A percentile compares a stretch with the other conserved stretches of the same genome.
Evolutionary conservation across 495 filamentous ascomycete genomes (phyloP).

Genomic region (Penicillium bovifimosum): DNA sequence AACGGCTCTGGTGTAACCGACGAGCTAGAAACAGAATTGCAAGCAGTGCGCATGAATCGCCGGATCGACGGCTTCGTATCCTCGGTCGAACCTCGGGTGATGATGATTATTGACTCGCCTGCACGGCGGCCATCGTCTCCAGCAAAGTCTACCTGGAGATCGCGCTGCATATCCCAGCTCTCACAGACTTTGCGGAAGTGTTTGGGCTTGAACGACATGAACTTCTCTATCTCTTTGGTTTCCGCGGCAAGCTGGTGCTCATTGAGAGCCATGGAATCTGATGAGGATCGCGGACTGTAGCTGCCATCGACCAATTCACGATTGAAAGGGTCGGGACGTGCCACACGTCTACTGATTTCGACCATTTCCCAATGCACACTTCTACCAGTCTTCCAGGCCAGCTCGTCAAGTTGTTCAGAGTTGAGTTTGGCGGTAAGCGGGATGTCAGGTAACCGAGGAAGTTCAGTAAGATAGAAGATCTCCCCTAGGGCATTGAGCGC

Average conservation of each 20-base stretch:
- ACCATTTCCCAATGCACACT: constrained; percentile 74
- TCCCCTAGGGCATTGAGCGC: constrained; percentile 89
- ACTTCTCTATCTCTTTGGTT: constrained; percentile 75
- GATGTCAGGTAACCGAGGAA: constrained; percentile 46
- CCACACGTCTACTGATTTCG: constrained; percentile 65
- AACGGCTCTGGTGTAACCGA: constrained; percentile 6
- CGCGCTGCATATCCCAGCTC: constrained; percentile 89
- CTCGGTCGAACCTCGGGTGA: constrained; percentile 64
- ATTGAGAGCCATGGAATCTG: constrained; percentile 64
- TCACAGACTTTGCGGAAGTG: constrained; percentile 74
- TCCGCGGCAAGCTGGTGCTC: constrained; percentile 66
- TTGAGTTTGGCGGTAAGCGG: constrained; percentile 24
- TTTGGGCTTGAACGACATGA: constrained; percentile 64
- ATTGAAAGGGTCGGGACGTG: constrained; percentile 64
- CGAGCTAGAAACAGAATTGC: constrained; percentile 8
- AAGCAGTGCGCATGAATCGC: constrained; percentile 39
- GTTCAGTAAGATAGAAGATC: constrained; percentile 72
- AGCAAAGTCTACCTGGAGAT: constrained; percentile 83
- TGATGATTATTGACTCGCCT: constrained; percentile 70
- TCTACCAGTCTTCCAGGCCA: constrained; percentile 76
- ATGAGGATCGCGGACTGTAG: constrained; percentile 63
- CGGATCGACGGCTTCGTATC: constrained; percentile 43
- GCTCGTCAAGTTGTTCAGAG: constrained; percentile 47
- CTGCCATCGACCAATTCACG: constrained; percentile 55
- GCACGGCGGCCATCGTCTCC: constrained; percentile 65